Conservation (phyloP, 2,329 filamentous ascomycete species). For the Pestalotiopsis sp. region DNA sequence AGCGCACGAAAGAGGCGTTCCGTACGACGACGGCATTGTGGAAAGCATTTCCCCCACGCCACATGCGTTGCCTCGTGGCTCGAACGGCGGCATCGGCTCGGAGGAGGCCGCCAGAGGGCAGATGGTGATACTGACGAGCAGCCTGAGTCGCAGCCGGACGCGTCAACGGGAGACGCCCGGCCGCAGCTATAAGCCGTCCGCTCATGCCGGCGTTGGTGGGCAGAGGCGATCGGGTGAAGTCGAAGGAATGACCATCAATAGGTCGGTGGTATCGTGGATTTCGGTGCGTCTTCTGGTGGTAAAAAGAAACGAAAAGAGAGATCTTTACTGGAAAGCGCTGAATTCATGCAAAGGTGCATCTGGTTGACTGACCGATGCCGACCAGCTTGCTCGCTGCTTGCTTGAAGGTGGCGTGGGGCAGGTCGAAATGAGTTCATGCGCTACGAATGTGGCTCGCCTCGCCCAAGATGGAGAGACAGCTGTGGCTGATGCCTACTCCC, state of each 20-base stretch:
- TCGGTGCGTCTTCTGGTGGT: not conserved
- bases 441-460: not conserved
- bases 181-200: conserved; percentile 37
- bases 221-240: conserved; percentile 30
- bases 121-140: conserved; percentile 67
- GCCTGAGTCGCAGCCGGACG: conserved; percentile 43
- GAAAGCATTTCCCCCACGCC: conserved; percentile 81
- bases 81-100: conserved; percentile 66
- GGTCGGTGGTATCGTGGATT: not conserved
- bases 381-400: not conserved
- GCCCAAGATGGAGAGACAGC: not conserved
- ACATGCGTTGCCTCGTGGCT: conserved; percentile 65
- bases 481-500: not conserved
- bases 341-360: not conserved
- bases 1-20: conserved; percentile 66
- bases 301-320: not conserved
- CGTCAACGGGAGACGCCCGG: conserved; percentile 32
- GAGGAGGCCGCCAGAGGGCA: conserved; percentile 70
- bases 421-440: not conserved
- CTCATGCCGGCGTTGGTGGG: conserved; percentile 35
- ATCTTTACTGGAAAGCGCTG: not conserved
- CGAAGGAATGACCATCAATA: conserved; percentile 29
- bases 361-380: not conserved
- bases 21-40: conserved; percentile 74
- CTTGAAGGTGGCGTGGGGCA: not conserved